phyloP scores from a whole-genome alignment of 2,329 filamentous ascomycete genomes.

The Paecilomyces sp. region DNA sequence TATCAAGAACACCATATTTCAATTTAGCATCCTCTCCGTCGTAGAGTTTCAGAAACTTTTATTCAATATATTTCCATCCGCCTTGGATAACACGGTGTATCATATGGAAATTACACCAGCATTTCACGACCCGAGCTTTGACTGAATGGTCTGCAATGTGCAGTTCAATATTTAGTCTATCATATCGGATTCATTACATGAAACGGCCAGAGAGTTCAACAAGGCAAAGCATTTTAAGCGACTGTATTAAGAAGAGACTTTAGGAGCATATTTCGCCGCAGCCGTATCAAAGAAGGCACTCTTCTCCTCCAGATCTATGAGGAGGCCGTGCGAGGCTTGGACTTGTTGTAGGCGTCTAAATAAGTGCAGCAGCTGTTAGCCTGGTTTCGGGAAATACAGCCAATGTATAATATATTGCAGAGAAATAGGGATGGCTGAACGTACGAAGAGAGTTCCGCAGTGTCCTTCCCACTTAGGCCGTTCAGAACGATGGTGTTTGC shows the following conservation, averaged over 20 bases:
- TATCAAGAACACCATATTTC: background rate
- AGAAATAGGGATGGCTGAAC: constrained; percentile 23
- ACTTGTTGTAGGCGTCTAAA: constrained; percentile 38
- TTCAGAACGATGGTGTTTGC: constrained; percentile 78
- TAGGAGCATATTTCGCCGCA: constrained; percentile 77
- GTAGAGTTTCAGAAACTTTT: background rate
- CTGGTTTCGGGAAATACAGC: background rate
- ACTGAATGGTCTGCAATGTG: background rate
- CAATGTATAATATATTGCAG: background rate
- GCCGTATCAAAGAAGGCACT: constrained; percentile 80
- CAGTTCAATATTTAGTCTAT: background rate
- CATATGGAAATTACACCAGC: background rate
- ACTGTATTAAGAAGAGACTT: constrained; percentile 44
- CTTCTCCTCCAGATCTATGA: constrained; percentile 76
- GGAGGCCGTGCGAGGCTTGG: constrained; percentile 61
- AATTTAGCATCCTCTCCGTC: background rate
- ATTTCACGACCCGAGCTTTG: background rate
- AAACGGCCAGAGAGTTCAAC: background rate
- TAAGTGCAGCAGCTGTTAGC: background rate
- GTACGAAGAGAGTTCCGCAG: constrained; percentile 56
- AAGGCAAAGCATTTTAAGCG: background rate
- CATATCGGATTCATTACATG: background rate
- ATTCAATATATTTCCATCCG: background rate
- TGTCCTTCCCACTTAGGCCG: constrained; percentile 66
- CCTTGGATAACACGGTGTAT: background rate